Evolutionary conservation across 257 asterid genomes (phyloP).

Genomic region (Gentiana straminea): DNA sequence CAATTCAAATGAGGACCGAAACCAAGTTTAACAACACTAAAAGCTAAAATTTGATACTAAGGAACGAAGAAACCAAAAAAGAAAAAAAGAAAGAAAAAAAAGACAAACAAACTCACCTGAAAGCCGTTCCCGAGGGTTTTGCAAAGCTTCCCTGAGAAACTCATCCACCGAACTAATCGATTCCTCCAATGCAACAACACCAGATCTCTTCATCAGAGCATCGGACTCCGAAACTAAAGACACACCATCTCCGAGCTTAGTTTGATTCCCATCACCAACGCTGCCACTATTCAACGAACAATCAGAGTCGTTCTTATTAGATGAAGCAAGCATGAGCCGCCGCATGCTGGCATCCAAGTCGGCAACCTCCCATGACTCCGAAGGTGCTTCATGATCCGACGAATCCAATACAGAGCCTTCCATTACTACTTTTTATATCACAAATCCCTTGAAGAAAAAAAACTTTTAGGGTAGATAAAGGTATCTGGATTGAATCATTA

Average conservation of each 20-base stretch:
- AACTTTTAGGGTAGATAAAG: conserved; percentile 17
- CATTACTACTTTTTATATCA: conserved; percentile 21
- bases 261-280: conserved; percentile 14
- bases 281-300: conserved; percentile 9
- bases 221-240: conserved; percentile 11
- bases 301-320: conserved; percentile 32
- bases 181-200: conserved; percentile 36
- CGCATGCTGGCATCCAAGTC: conserved; percentile 87
- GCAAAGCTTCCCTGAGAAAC: conserved; percentile 89
- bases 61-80: too few relatives aligned
- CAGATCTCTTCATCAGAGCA: conserved; percentile 11
- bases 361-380: conserved; percentile 99
- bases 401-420: conserved; percentile 65
- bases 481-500: conserved; percentile 26
- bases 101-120: conserved; percentile 46
- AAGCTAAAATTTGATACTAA: too few relatives aligned
- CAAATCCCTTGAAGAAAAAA: background rate
- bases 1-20: too few relatives aligned
- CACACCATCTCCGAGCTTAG: conserved; percentile 30
- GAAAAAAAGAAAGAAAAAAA: background rate
- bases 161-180: conserved; percentile 80
- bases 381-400: conserved; percentile 54
- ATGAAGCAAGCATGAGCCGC: conserved; percentile 59
- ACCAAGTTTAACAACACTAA: too few relatives aligned
- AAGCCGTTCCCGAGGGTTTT: conserved; percentile 97